phyloP scores from a whole-genome alignment of 495 filamentous ascomycete genomes.

The Penicillium psychrofluorescens region DNA sequence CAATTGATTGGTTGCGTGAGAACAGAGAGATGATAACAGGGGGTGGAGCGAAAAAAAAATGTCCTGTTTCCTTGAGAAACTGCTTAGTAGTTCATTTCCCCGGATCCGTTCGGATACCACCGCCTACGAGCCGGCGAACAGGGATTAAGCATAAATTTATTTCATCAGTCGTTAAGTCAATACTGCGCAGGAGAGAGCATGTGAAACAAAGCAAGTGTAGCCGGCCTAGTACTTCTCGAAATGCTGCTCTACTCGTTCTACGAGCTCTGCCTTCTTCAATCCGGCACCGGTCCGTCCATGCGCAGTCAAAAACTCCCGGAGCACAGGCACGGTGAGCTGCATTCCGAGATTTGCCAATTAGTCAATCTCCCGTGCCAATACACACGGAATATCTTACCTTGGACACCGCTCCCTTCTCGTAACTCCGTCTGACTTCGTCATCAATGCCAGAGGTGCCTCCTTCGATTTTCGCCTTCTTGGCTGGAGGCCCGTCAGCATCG shows the following conservation, averaged over 20 bases:
- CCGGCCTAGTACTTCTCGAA: conserved; percentile 48
- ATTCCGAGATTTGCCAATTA: not conserved
- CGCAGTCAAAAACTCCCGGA: conserved; percentile 60
- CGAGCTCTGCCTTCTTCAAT: conserved; percentile 65
- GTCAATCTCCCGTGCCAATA: not conserved
- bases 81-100: too few relatives aligned
- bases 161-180: conserved; percentile 13
- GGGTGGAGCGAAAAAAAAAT: too few relatives aligned
- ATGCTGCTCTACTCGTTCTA: conserved; percentile 71
- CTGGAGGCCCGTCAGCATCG: conserved; percentile 17
- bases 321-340: conserved; percentile 56
- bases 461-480: conserved; percentile 47
- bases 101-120: too few relatives aligned
- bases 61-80: too few relatives aligned
- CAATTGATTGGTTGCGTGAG: too few relatives aligned
- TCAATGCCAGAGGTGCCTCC: conserved; percentile 31
- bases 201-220: too few relatives aligned
- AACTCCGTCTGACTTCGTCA: conserved; percentile 54
- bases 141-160: not conserved
- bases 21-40: too few relatives aligned
- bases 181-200: too few relatives aligned
- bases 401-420: conserved; percentile 51
- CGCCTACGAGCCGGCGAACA: too few relatives aligned
- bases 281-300: conserved; percentile 57
- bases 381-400: conserved; percentile 37